phyloP scores from a whole-genome alignment of 2,329 filamentous ascomycete genomes.

The Xylariaceae sp. region DNA sequence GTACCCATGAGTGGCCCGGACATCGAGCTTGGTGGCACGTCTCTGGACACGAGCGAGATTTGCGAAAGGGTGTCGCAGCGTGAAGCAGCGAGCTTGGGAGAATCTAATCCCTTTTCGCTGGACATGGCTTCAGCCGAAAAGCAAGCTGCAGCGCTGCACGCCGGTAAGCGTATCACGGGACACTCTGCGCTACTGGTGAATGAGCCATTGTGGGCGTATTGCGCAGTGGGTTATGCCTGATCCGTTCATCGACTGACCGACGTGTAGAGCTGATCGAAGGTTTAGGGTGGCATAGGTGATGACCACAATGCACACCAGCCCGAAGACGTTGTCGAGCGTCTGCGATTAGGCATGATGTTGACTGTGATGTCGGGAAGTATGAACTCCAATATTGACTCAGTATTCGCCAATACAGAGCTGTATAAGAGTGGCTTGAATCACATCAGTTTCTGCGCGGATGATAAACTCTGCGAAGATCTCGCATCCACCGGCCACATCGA shows the following conservation, averaged over 20 bases:
- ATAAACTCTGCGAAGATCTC: constrained; percentile 17
- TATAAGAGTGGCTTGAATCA: constrained; percentile 14
- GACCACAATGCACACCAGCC: constrained; percentile 18
- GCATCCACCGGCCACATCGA: constrained; percentile 16
- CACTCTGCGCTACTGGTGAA: constrained; percentile 18
- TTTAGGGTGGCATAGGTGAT: constrained; percentile 16
- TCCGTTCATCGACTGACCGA: neutral
- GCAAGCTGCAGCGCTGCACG: constrained; percentile 17
- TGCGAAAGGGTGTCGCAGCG: constrained; percentile 14
- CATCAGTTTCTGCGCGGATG: constrained; percentile 19
- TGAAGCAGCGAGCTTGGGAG: constrained; percentile 17
- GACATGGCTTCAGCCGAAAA: constrained; percentile 19
- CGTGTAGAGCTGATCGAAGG: neutral
- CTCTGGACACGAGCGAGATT: constrained; percentile 14
- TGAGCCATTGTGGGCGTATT: constrained; percentile 20
- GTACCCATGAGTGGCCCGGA: constrained; percentile 15
- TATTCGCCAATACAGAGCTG: constrained; percentile 12
- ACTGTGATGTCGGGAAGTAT: constrained; percentile 21
- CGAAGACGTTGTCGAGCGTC: constrained; percentile 15
- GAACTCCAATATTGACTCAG: constrained; percentile 18
- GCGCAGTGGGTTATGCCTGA: constrained; percentile 8
- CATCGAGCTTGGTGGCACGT: constrained; percentile 18
- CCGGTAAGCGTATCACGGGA: constrained; percentile 19
- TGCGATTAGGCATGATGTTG: constrained; percentile 19
- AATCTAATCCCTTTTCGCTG: constrained; percentile 20